Base-by-base conservation (phyloP, 2,329 filamentous ascomycete species). In the Trichophyton equinum region DNA sequence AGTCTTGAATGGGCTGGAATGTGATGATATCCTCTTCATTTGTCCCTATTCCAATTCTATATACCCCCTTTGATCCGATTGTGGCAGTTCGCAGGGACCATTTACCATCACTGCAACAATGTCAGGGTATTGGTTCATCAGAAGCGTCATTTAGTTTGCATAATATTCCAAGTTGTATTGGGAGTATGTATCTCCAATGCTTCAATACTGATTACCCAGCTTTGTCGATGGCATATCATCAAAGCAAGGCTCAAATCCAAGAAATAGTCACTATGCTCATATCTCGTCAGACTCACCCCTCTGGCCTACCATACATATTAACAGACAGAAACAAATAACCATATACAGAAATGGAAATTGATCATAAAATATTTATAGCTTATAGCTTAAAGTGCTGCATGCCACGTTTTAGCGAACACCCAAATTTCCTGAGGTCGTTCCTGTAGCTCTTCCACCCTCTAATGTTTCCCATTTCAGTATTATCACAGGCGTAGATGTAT, bases 1-100 rank as follows among this genome's bases (percentile, higher is more conserved):
- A 91, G 88, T 67, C 82, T 96, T 59, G 91, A 96, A 75, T 96
- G 91, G 92, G 91, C 89, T 59, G 91, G 88, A 33, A 94, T 96
- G 86, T 96, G 81, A 82, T 56, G 27, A 30, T 33, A 30, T n/a
- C 11, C 44, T 9, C 27, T 61, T 44, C 18, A 18, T 11, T 20
- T 20, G 44, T 6, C 7, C 30, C 47, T 51, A 13, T 7, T 11
- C 9, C 3, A 1, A 47, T 22, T 20, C 25, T 15, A 20, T 44
- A 44, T 7, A 13, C 11, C 13, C 13, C 15, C 6, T 13, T 42
- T 42, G 11, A 4, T 9, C 13, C 38, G 38, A 42, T 30, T 30
- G 27, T 5, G 5, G 27, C 27, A 30, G 27, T 30, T 6, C 6
- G 27, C 27, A 30, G 27, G 6, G 27, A 30, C 27, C 27, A 30